phyloP scores from a whole-genome alignment of 2,329 filamentous ascomycete genomes.

The Fragosphaeria purpurea region DNA sequence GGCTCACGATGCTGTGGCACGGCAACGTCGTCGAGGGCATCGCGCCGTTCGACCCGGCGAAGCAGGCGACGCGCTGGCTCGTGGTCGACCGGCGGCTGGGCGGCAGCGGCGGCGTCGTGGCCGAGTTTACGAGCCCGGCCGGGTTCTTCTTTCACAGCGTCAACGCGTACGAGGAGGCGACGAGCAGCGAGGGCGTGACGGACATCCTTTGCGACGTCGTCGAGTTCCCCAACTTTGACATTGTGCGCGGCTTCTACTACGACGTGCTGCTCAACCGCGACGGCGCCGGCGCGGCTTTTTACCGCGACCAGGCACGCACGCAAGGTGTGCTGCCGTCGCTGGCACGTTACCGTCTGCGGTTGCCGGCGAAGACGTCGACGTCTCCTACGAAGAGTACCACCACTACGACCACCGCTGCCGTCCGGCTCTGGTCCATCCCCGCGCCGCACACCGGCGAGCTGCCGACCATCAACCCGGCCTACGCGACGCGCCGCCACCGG shows the following conservation, averaged over 20 bases:
- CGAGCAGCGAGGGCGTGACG: constrained; percentile 25
- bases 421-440: constrained; percentile 35
- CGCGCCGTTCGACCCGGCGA: constrained; percentile 46
- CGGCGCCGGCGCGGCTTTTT: constrained; percentile 32
- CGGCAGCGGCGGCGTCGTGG: constrained; percentile 49
- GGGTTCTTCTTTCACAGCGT: constrained; percentile 73
- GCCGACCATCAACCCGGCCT: constrained; percentile 53
- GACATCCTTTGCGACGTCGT: constrained; percentile 54
- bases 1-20: constrained; percentile 52
- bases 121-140: constrained; percentile 54
- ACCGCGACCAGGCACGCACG: constrained; percentile 28
- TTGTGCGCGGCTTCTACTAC: constrained; percentile 60
- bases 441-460: constrained; percentile 51
- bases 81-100: constrained; percentile 57
- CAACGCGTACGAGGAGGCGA: constrained; percentile 62
- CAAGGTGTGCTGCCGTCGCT: constrained; percentile 28
- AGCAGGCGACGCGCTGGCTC: constrained; percentile 54
- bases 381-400: not conserved
- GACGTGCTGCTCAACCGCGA: constrained; percentile 51
- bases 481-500: constrained; percentile 41
- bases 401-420: constrained; percentile 1
- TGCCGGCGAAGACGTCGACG: too few species aligned
- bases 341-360: constrained; percentile 26
- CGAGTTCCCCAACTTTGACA: constrained; percentile 52
- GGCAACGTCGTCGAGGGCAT: constrained; percentile 61